Evolutionary conservation across 1,284 basidiomycete species (phyloP).

Genomic region (Cryptococcus sp.): DNA sequence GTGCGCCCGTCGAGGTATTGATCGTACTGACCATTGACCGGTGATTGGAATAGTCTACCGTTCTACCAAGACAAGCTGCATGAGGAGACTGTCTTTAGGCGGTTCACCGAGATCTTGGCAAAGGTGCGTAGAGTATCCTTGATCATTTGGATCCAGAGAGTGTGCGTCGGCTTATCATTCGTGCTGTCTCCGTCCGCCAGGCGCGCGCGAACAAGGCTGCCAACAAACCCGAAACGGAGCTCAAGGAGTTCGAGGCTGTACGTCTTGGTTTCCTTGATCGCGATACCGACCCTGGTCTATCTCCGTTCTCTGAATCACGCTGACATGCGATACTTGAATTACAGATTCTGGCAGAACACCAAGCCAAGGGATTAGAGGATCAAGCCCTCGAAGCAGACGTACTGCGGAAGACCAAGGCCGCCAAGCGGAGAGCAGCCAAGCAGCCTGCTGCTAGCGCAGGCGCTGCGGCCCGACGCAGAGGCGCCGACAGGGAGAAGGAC

Average conservation of each 20-base stretch:
- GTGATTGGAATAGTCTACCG: slow-evolving; percentile 59
- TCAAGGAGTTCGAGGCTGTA: slow-evolving; percentile 85
- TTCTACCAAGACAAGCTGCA: slow-evolving; percentile 96
- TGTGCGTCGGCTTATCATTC: not conserved
- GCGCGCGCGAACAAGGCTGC: slow-evolving; percentile 81
- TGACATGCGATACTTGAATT: slow-evolving; percentile 9
- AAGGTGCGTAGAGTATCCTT: slow-evolving; percentile 58
- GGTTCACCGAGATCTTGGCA: slow-evolving; percentile 84
- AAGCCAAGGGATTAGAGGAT: slow-evolving; percentile 84
- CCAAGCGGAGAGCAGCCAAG: slow-evolving; percentile 63
- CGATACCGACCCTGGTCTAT: too few relatives aligned
- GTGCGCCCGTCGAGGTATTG: not conserved
- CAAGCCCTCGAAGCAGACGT: slow-evolving; percentile 83
- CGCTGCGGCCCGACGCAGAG: slow-evolving; percentile 12
- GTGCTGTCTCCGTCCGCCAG: slow-evolving; percentile 48
- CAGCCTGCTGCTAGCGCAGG: slow-evolving; percentile 15
- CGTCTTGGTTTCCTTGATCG: slow-evolving; percentile 21
- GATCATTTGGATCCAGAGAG: not conserved
- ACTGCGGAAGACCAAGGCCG: slow-evolving; percentile 74
- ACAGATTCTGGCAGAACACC: slow-evolving; percentile 79
- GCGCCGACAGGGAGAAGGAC: slow-evolving; percentile 25
- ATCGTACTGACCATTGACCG: not conserved
- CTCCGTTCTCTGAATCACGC: not conserved
- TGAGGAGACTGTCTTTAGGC: slow-evolving; percentile 76
- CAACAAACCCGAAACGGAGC: slow-evolving; percentile 82